These are phyloP conservation scores for Chiua virens DNA, from an alignment of 768 basidiomycete genomes.

Conservation along the genomic window DNA sequence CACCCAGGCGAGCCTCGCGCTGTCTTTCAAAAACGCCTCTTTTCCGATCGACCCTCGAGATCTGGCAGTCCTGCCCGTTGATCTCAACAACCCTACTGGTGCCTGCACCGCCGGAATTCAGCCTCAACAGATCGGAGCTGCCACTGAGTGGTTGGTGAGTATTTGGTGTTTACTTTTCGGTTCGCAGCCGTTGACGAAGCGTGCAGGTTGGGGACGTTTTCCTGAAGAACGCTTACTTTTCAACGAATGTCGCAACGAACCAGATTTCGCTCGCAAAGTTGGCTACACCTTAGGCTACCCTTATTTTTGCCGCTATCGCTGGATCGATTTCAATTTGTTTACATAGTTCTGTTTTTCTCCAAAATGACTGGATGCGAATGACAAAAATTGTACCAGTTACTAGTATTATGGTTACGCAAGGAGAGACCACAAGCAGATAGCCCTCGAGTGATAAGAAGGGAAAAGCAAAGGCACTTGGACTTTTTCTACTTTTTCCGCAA, in stretches of 20 bases:
- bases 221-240: slow-evolving; percentile 77
- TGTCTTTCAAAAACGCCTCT: slow-evolving; percentile 55
- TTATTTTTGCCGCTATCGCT: slow-evolving; percentile 4
- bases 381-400: neutral
- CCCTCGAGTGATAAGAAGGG: neutral
- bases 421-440: neutral
- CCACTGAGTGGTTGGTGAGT: slow-evolving; percentile 68
- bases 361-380: neutral
- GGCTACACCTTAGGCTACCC: slow-evolving; percentile 26
- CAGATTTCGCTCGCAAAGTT: slow-evolving; percentile 60
- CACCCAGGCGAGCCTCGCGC: slow-evolving; percentile 47
- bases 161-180: neutral
- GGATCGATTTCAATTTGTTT: slow-evolving; percentile 3
- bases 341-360: neutral
- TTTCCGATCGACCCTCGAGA: slow-evolving; percentile 70
- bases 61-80: slow-evolving; percentile 56
- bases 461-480: neutral
- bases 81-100: slow-evolving; percentile 51
- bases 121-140: slow-evolving; percentile 56
- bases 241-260: slow-evolving; percentile 58
- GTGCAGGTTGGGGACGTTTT: slow-evolving; percentile 65
- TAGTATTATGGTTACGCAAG: neutral
- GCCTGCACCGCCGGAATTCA: slow-evolving; percentile 73
- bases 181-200: neutral
- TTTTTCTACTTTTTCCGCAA: slow-evolving; percentile 49